phyloP scores from a whole-genome alignment of 176 grass and related monocot species.

The Zoysia japonica region DNA sequence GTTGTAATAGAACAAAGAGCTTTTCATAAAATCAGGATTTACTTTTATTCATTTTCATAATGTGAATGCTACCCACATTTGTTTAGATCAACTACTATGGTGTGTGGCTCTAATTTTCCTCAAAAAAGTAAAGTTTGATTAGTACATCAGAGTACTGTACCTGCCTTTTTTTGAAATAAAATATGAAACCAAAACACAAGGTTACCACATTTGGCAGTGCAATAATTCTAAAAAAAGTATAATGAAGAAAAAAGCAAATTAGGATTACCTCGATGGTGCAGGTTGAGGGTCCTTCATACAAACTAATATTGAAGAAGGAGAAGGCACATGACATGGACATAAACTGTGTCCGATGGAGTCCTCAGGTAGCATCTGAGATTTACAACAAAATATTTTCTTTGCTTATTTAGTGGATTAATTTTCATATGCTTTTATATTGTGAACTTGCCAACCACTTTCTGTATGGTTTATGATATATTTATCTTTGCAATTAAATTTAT shows the following conservation, averaged over 20 bases:
- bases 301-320: slow-evolving; percentile 78
- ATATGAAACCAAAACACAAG: not conserved
- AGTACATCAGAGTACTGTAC: not conserved
- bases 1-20: slow-evolving; percentile 2
- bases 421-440: not conserved
- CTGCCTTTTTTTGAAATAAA: slow-evolving; percentile 6
- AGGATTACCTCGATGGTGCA: slow-evolving; percentile 37
- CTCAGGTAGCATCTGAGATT: slow-evolving; percentile 58
- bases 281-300: slow-evolving; percentile 71
- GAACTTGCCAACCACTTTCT: not conserved
- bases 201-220: not conserved
- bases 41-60: not conserved
- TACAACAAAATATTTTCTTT: not conserved
- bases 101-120: not conserved
- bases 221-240: not conserved
- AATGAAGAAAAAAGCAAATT: not conserved
- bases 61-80: not conserved
- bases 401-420: not conserved
- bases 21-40: not conserved
- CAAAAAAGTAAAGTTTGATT: not conserved
- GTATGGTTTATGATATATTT: slow-evolving; percentile 25
- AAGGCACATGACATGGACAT: slow-evolving; percentile 99
- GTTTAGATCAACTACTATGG: not conserved
- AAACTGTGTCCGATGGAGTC: slow-evolving; percentile 87
- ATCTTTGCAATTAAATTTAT: slow-evolving; percentile 30